Conservation (phyloP, 1,139 yeast genomes). For the Candida gigantensis region DNA sequence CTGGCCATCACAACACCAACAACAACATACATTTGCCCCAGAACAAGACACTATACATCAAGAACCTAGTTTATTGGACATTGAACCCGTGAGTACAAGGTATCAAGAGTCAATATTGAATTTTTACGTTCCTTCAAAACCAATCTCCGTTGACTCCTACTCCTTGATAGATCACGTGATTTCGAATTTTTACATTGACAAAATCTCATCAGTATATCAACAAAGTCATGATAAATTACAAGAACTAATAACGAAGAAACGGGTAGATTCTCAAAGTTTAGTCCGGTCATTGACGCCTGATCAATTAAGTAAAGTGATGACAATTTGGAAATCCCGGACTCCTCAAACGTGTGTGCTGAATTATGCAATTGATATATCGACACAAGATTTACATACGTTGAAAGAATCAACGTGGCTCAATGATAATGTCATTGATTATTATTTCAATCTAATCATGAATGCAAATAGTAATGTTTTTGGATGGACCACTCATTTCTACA, state of each 20-base stretch:
- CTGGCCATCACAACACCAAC: not conserved
- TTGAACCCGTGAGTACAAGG: slow-evolving; percentile 4
- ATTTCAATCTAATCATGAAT: slow-evolving; percentile 58
- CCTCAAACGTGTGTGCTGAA: slow-evolving; percentile 25
- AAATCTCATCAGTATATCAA: slow-evolving; percentile 17
- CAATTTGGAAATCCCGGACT: slow-evolving; percentile 24
- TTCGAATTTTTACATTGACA: slow-evolving; percentile 19
- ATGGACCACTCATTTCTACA: slow-evolving; percentile 86
- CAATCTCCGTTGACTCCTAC: slow-evolving; percentile 18
- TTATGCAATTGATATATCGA: slow-evolving; percentile 58
- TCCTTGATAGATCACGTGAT: slow-evolving; percentile 20
- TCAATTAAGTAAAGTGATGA: slow-evolving; percentile 23
- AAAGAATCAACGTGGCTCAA: slow-evolving; percentile 81
- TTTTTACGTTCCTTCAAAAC: slow-evolving; percentile 20
- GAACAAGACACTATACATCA: not conserved
- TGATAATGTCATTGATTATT: slow-evolving; percentile 87
- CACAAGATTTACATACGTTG: slow-evolving; percentile 70
- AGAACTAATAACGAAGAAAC: slow-evolving; percentile 19
- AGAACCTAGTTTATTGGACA: slow-evolving; percentile 4
- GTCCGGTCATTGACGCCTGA: slow-evolving; percentile 18
- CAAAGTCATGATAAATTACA: slow-evolving; percentile 17
- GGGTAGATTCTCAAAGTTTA: slow-evolving; percentile 13
- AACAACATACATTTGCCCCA: too few relatives aligned
- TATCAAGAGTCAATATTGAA: slow-evolving; percentile 21
- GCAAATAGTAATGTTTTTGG: slow-evolving; percentile 51